These are phyloP conservation scores for Trichoderma afroharzianum DNA, from an alignment of 2,329 filamentous ascomycete genomes.

Conservation along the genomic window DNA sequence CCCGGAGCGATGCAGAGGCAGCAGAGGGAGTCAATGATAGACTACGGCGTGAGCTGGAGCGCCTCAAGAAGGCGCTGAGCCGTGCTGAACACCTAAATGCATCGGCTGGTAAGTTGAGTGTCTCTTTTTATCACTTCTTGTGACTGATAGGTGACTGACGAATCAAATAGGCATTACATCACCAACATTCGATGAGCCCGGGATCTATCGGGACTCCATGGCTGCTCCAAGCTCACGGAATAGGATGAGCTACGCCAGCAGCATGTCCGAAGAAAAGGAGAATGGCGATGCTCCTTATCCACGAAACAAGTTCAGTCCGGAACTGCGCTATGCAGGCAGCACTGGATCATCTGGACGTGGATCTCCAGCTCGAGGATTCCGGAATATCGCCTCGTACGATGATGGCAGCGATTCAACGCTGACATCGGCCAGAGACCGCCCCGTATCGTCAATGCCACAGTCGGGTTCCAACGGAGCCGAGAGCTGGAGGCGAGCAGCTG, in stretches of 20 bases:
- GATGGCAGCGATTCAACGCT: constrained; percentile 32
- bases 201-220: constrained; percentile 55
- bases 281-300: constrained; percentile 54
- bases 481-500: constrained; percentile 94
- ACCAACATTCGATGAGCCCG: constrained; percentile 55
- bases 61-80: constrained; percentile 82
- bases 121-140: not conserved
- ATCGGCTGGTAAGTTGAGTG: constrained; percentile 28
- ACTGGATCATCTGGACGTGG: constrained; percentile 53
- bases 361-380: constrained; percentile 56
- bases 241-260: constrained; percentile 61
- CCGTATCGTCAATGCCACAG: constrained; percentile 35
- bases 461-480: constrained; percentile 48
- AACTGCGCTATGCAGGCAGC: constrained; percentile 50
- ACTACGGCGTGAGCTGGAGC: constrained; percentile 82
- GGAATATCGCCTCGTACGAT: constrained; percentile 36
- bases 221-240: constrained; percentile 42
- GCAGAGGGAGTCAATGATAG: constrained; percentile 83
- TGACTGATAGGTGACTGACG: constrained; percentile 2
- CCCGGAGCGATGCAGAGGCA: constrained; percentile 82
- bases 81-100: constrained; percentile 52
- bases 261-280: constrained; percentile 73
- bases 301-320: constrained; percentile 53
- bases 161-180: constrained; percentile 41
- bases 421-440: constrained; percentile 30